Evolutionary conservation across 345 rosid genomes (phyloP).

Genomic region (Corchorus capsularis): DNA sequence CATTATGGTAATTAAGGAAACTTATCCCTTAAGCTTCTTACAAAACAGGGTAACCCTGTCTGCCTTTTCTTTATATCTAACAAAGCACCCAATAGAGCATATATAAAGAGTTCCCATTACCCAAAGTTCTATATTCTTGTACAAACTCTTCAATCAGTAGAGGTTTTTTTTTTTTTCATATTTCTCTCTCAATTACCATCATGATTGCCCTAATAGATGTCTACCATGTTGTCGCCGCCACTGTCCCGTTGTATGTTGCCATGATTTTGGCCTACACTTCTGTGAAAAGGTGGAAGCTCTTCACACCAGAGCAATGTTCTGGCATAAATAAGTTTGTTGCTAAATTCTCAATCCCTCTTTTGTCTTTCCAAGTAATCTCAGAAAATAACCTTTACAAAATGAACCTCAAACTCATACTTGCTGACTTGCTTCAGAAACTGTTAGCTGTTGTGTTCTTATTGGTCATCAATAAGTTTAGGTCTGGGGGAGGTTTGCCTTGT

Average conservation of each 20-base stretch:
- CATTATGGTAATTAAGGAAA: slow-evolving; percentile 31
- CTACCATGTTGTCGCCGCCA: slow-evolving; percentile 77
- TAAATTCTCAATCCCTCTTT: slow-evolving; percentile 75
- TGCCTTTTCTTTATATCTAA: slow-evolving; percentile 31
- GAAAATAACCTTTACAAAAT: slow-evolving; percentile 71
- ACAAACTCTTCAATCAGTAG: slow-evolving; percentile 6
- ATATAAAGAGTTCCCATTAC: slow-evolving; percentile 19
- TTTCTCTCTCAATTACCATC: neutral
- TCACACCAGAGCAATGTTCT: slow-evolving; percentile 79
- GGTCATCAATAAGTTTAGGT: slow-evolving; percentile 45
- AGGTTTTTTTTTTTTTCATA: too few relatives aligned
- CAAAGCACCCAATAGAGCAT: slow-evolving; percentile 30
- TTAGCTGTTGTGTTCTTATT: slow-evolving; percentile 46
- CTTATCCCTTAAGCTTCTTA: slow-evolving; percentile 32
- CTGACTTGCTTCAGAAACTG: slow-evolving; percentile 71
- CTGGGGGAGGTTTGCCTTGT: slow-evolving; percentile 55
- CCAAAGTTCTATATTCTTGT: slow-evolving; percentile 18
- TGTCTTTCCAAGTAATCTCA: slow-evolving; percentile 77
- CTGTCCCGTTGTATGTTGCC: slow-evolving; percentile 75
- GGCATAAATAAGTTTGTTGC: slow-evolving; percentile 94
- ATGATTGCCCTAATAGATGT: slow-evolving; percentile 69
- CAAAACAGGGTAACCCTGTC: slow-evolving; percentile 24
- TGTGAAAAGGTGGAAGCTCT: slow-evolving; percentile 65
- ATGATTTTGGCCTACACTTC: slow-evolving; percentile 76
- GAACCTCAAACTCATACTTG: slow-evolving; percentile 61